Base-by-base conservation (phyloP, 345 rosid genomes). In the Lumnitzera littorea region DNA sequence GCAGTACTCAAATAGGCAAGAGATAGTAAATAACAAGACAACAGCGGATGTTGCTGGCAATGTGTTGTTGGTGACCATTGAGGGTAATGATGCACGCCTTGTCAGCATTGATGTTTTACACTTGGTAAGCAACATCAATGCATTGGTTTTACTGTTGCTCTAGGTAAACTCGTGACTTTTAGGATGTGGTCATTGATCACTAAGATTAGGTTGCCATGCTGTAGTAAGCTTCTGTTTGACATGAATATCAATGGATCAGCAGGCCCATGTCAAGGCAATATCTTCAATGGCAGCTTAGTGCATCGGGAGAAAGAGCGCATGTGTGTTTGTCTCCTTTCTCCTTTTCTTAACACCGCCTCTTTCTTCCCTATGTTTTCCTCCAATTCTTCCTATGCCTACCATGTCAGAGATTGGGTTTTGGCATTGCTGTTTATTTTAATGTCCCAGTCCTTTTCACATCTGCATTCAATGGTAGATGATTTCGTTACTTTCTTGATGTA, bases 311-410 rank as follows among this genome's bases (percentile, higher is more conserved):
- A 88, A 91, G 95, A 84, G 86, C 95, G 67, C 86, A 82, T 80
- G 92, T 95, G 95, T 95, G 97, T 91, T 95, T 88, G 99, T 95
- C 95, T 88, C 76, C 97, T 84, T 88, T 95, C 99, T 95, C 95
- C 91, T 95, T 88, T 86, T 86, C 91, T 84, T 86, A 77, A 76
- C 80, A 77, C 96, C 83, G 76, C 76, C 91, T 85, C 95, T 89
- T 76, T 87, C 82, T 80, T 83, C 81, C 88, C 91, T 86, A 70
- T 83, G 9, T 84, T 76, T 86, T 80, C 83, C 84, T 82, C 86
- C 82, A 75, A 74, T 72, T 68, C 83, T 91, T 81, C 89, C 86
- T 72, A 66, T 76, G 74, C 81, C 69, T 78, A 61, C 76, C 84
- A 24, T 70, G 67, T 63, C 43, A 36, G 43, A 36, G 11, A 36